These are phyloP conservation scores for Beta vulgaris DNA, from an alignment of 148 eudicot species.

Conservation along the genomic window DNA sequence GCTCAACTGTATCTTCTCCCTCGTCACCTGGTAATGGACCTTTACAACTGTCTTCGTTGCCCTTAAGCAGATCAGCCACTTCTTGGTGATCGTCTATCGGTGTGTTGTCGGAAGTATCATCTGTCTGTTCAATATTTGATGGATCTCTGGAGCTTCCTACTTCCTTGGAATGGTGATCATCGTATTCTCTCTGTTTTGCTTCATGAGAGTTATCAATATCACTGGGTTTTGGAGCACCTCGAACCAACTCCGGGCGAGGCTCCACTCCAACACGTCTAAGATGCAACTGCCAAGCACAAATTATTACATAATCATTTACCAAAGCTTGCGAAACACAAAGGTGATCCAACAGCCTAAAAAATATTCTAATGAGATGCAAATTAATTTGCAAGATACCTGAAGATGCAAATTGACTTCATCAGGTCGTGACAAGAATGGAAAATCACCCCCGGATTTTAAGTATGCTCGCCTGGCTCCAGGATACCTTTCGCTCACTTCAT, in stretches of 20 bases:
- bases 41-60: slow-evolving; percentile 13
- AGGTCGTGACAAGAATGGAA: slow-evolving; percentile 89
- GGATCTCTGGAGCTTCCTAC: slow-evolving; percentile 21
- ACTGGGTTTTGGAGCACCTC: slow-evolving; percentile 29
- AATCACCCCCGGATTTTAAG: slow-evolving; percentile 92
- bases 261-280: slow-evolving; percentile 91
- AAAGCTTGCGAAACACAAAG: background rate
- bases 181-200: slow-evolving; percentile 11
- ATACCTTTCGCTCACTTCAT: slow-evolving; percentile 81
- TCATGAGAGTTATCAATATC: background rate
- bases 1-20: slow-evolving; percentile 45
- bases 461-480: slow-evolving; percentile 86
- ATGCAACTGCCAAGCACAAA: slow-evolving; percentile 58
- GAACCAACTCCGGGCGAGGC: slow-evolving; percentile 67
- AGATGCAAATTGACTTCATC: slow-evolving; percentile 98
- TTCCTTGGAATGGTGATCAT: background rate
- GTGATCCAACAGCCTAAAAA: background rate
- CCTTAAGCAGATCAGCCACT: slow-evolving; percentile 5
- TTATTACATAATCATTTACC: background rate
- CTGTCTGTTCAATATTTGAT: slow-evolving; percentile 19
- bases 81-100: slow-evolving; percentile 32
- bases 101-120: background rate
- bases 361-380: background rate
- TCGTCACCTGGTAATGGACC: slow-evolving; percentile 37
- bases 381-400: slow-evolving; percentile 52